phyloP scores from a whole-genome alignment of 768 basidiomycete species.

The Collybia sp. region DNA sequence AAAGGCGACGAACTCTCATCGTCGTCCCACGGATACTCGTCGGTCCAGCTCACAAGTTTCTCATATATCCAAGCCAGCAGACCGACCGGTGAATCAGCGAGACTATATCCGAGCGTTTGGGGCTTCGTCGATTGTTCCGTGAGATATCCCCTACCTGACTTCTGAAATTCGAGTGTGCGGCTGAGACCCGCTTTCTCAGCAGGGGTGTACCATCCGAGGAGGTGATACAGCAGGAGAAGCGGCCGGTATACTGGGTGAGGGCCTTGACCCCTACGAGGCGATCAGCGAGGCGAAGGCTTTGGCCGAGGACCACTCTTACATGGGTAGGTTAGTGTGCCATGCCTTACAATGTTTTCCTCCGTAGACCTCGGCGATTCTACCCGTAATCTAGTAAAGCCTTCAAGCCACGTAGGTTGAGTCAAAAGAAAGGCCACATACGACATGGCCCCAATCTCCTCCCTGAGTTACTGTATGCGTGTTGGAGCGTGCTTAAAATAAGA shows the following conservation, averaged over 20 bases:
- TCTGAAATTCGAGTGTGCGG: too few species aligned
- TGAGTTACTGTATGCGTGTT: slow-evolving; percentile 32
- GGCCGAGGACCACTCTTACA: too few species aligned
- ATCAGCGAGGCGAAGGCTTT: too few species aligned
- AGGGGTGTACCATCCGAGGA: too few species aligned
- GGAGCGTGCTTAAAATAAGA: too few species aligned
- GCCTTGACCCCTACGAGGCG: too few species aligned
- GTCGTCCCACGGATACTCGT: slow-evolving; percentile 51
- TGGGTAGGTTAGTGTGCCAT: slow-evolving; percentile 45
- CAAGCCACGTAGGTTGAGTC: not conserved
- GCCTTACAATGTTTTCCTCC: slow-evolving; percentile 38
- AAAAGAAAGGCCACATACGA: slow-evolving; percentile 18
- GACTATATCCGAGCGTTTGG: slow-evolving; percentile 48
- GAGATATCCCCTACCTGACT: slow-evolving; percentile 32
- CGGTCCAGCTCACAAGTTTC: slow-evolving; percentile 50
- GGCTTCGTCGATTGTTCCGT: slow-evolving; percentile 39
- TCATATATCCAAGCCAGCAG: too few species aligned
- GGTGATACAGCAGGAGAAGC: too few species aligned
- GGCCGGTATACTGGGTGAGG: too few species aligned
- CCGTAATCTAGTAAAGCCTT: slow-evolving; percentile 16
- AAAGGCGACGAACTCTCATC: slow-evolving; percentile 38
- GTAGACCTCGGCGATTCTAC: slow-evolving; percentile 31
- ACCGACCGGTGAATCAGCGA: slow-evolving; percentile 57
- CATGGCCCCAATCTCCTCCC: slow-evolving; percentile 44
- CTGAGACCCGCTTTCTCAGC: too few species aligned